Base-by-base conservation (phyloP, 2,329 filamentous ascomycete genomes). In the Ophiostoma fasciatum region DNA sequence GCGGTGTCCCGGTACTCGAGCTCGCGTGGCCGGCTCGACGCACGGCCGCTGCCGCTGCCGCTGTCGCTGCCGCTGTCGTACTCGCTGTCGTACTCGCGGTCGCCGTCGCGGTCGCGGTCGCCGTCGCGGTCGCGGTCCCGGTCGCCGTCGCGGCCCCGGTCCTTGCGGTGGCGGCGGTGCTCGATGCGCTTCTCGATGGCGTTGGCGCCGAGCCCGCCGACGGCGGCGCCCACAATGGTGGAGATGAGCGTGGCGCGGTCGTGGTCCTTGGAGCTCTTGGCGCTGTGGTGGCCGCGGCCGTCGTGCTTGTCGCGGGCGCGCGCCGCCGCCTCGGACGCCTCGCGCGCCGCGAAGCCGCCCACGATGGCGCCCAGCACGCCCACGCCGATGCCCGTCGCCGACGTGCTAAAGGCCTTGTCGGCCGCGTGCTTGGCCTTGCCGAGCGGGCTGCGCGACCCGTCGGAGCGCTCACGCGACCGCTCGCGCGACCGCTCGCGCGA, bases 191-290 rank as follows among this genome's bases (percentile, higher is more conserved):
- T 62, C 43, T 63, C 60, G 25, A 68, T 48, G 12, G 61, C 64
- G 36, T 68, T 72, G 11, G 67, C 68, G 5, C 66, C 66, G 9
- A 73, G 55, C 4, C 67, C 68, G 3, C 66, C 68, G 1, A 68
- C 66, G 4, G 68, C 63, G 2, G 66, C 68, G 3, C 68, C 68
- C 4, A 71, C 56, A 9, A 71, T 52, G 9, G 68, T 69, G 4
- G 64, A 62, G 13, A 70, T 49, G 35, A 64, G 50, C 33, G 53
- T 52, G 23, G 51, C 47, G 21, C 49, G 45, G 15, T 53, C 46
- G 5, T 45, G 36, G 31, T 43, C 38, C 34, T 49, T n/a, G 52
- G 52, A 42, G 30, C 51, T 50, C 22, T 53, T 46, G 4, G 45
- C 39, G 31, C 45, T 42, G 32, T 40, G 48, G 30, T 43, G 44